Base-by-base conservation (phyloP, 441 rosid species). In the Populus hybrid region DNA sequence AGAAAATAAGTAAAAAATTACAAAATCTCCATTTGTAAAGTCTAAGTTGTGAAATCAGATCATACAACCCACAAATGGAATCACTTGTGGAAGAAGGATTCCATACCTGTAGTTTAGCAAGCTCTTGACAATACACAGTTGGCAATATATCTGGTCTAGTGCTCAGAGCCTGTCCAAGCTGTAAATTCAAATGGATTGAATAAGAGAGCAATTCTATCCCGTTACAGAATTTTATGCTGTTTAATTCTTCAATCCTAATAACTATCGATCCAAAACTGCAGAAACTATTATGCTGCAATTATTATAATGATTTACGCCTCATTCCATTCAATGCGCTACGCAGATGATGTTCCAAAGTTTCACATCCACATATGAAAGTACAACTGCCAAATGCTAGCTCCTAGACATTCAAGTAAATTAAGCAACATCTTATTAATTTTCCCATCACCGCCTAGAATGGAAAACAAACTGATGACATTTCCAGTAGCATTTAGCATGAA, bases 81-180 rank as follows among this genome's bases (percentile, higher is more conserved):
- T 63, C 59, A 24, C 61, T 71, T 50, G n/a, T 65, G 50, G 63
- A 28, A 74, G 80, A 76, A 79, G 34, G 53, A 76, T 21, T 78
- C 7, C 50, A 18, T 34, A 93, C 98, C 97, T 96, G 98, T 82
- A 96, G 88, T 82, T 96, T 92, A 46, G 94, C 89, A 86, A 96
- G 99, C 88, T 96, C 99, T 80, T 91, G 94, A 83, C 98, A 94
- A 78, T 94, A 96, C 35, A 94, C 82, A 50, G 88, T 78, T 16
- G 99, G 93, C 83, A 96, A 86, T 85, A 96, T 88, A 85, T 96
- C 98, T 53, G 97, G 91, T 84, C 98, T 94, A n/a, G 98, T 96
- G 91, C 98, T 94, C 82, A 94, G 87, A 75, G 97, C 98, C 91
- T 96, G 99, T 71, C 98, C 98, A n/a, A 96, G 97, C 99, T 94